phyloP scores from a whole-genome alignment of 208 protist species.

The Acanthamoeba lenticulata region DNA sequence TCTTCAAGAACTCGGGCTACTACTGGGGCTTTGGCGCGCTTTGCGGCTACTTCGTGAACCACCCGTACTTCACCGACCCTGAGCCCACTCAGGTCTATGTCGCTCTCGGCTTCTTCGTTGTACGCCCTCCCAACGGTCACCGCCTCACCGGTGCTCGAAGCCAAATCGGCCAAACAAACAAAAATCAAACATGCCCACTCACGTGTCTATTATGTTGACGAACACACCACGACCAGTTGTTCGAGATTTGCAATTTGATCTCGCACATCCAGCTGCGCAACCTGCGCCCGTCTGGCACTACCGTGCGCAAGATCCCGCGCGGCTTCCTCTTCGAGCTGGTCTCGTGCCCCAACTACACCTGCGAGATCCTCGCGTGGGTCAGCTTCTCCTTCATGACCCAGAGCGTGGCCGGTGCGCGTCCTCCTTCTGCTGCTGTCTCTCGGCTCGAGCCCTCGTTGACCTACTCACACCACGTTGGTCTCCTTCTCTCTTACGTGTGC shows the following conservation, averaged over 20 bases:
- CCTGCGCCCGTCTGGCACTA: constrained; percentile 88
- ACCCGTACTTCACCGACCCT: constrained; percentile 91
- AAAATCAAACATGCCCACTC: no score
- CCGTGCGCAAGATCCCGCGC: constrained; percentile 88
- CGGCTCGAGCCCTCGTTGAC: no score
- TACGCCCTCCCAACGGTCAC: neutral
- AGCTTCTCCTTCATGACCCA: constrained; percentile 92
- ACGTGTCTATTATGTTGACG: no score
- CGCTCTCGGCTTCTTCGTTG: constrained; percentile 68
- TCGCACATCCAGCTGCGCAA: constrained; percentile 92
- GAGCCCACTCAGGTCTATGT: constrained; percentile 64
- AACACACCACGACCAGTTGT: constrained; percentile 83
- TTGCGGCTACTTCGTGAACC: constrained; percentile 92
- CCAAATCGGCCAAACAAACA: no score
- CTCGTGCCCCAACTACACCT: constrained; percentile 96
- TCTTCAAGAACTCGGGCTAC: constrained; percentile 96
- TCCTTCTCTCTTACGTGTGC: neutral
- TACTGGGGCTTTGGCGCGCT: constrained; percentile 94
- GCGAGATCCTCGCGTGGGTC: constrained; percentile 95
- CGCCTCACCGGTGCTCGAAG: neutral
- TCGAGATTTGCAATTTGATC: constrained; percentile 92
- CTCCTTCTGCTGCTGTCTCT: neutral
- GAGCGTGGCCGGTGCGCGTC: constrained; percentile 79
- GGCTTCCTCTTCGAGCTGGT: constrained; percentile 92
- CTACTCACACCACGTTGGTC: neutral